Evolutionary conservation across 2,329 filamentous ascomycete genomes (phyloP).

Genomic region (Trichoderma breve): DNA sequence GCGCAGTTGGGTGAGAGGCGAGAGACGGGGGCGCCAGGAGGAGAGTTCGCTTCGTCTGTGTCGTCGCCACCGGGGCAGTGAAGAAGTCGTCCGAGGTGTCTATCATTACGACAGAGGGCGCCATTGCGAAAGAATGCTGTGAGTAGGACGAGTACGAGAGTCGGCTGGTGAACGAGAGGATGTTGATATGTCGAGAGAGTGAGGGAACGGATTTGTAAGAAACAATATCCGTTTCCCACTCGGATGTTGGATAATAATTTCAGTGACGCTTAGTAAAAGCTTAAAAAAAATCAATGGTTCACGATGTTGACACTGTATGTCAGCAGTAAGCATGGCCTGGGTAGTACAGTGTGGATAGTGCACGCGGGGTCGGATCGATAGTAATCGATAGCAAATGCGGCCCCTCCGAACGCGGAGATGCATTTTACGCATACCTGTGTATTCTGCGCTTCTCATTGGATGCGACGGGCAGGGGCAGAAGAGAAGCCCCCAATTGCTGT

Average conservation of each 20-base stretch:
- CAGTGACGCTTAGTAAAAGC: conserved; percentile 19
- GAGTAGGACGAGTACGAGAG: background rate
- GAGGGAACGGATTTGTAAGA: conserved; percentile 15
- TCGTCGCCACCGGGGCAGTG: conserved; percentile 30
- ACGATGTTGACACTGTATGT: conserved; percentile 3
- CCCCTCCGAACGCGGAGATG: conserved; percentile 20
- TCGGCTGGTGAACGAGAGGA: background rate
- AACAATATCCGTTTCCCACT: background rate
- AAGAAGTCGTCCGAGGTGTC: conserved; percentile 55
- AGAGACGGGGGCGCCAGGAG: conserved; percentile 89
- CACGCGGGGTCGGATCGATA: conserved; percentile 10
- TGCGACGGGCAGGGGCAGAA: background rate
- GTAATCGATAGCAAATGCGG: conserved; percentile 18
- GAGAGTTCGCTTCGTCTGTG: conserved; percentile 58
- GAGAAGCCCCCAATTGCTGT: background rate
- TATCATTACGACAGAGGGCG: conserved; percentile 53
- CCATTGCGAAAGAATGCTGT: conserved; percentile 37
- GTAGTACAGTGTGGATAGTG: background rate
- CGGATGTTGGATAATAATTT: conserved; percentile 10
- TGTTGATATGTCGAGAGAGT: background rate
- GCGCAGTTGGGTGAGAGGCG: conserved; percentile 76
- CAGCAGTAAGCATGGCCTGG: background rate
- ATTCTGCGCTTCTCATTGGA: conserved; percentile 2
- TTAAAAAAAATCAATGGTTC: background rate
- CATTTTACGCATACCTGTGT: background rate